phyloP scores from a whole-genome alignment of 1,139 yeast genomes.

The Ogataea hybrid region DNA sequence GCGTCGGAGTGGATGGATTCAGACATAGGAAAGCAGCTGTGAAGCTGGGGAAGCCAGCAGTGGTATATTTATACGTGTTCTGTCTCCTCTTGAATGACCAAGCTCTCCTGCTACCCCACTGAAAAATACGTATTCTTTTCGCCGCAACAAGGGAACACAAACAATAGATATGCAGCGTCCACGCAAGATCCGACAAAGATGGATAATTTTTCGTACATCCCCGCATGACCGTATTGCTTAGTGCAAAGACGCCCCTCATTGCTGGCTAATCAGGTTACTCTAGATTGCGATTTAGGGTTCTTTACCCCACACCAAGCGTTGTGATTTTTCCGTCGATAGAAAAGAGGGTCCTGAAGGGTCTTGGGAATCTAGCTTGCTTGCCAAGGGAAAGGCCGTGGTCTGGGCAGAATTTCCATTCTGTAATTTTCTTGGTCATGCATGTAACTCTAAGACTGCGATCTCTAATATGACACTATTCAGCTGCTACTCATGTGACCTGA shows the following conservation, averaged over 20 bases:
- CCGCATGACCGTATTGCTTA: background rate
- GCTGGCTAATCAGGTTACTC: background rate
- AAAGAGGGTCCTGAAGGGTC: too few species aligned
- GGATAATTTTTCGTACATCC: slow-evolving; percentile 2
- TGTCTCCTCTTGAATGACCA: background rate
- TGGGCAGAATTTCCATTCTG: too few species aligned
- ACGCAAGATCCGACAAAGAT: background rate
- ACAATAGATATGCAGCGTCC: slow-evolving; percentile 3
- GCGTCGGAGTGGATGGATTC: slow-evolving; percentile 13
- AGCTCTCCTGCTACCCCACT: slow-evolving; percentile 1
- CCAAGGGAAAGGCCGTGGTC: too few species aligned
- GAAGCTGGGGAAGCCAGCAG: background rate
- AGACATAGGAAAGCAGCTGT: slow-evolving; percentile 1
- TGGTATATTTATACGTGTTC: background rate
- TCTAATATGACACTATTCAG: background rate
- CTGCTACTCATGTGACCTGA: background rate
- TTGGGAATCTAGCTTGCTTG: too few species aligned
- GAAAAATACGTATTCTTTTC: background rate
- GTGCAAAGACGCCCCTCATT: background rate
- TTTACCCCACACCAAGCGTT: background rate
- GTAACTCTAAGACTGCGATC: background rate
- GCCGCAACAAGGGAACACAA: background rate
- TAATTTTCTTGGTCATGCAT: background rate
- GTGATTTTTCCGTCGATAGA: background rate
- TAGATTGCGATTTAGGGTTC: background rate